Evolutionary conservation across 108 stramenopile species (phyloP).

Genomic region (Pseudonitzschia pungens): DNA sequence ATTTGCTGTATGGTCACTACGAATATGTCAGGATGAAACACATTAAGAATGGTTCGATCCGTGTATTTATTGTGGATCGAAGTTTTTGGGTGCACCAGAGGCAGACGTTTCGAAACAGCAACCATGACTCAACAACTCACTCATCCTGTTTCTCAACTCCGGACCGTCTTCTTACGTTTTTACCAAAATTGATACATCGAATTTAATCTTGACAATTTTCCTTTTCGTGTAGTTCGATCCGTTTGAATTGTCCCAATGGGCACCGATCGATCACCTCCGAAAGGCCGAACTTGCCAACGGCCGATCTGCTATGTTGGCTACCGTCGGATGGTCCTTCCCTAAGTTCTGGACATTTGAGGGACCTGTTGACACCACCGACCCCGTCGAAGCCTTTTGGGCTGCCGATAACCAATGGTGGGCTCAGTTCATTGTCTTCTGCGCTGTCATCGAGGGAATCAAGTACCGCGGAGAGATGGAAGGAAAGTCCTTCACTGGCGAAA

Average conservation of each 20-base stretch:
- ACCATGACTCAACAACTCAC: too few relatives aligned
- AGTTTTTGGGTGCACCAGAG: too few relatives aligned
- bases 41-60: too few relatives aligned
- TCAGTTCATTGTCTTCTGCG: conserved; percentile 88
- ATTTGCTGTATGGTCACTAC: too few relatives aligned
- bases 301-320: conserved; percentile 87
- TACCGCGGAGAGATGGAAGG: conserved; percentile 80
- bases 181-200: too few relatives aligned
- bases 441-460: conserved; percentile 81
- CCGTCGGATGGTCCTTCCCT: conserved; percentile 83
- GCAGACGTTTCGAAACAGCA: too few relatives aligned
- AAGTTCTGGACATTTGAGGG: conserved; percentile 75
- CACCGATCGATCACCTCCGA: conserved; percentile 79
- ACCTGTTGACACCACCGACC: conserved; percentile 84
- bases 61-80: too few relatives aligned
- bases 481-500: conserved; percentile 74
- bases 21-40: too few relatives aligned
- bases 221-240: conserved; percentile 74
- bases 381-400: conserved; percentile 83
- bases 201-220: too few relatives aligned
- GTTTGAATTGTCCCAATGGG: conserved; percentile 72
- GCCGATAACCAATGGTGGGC: conserved; percentile 93
- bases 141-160: too few relatives aligned
- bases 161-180: too few relatives aligned
- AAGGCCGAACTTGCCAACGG: conserved; percentile 90